Conservation (phyloP, 345 rosid genomes). For the Bretschneidera sinensis region DNA sequence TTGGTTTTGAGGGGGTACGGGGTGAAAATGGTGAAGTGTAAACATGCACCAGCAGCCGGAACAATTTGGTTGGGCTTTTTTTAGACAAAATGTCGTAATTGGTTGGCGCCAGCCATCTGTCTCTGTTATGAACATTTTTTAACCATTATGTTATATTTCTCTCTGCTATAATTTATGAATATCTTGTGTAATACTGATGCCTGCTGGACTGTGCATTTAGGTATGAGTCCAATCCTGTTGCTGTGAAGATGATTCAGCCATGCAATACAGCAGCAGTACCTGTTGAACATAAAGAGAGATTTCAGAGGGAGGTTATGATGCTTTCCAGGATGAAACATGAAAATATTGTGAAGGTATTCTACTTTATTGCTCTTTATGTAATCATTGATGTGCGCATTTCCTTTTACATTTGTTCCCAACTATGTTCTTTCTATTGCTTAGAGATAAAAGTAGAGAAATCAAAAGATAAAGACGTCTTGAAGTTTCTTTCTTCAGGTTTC, state of each 20-base stretch:
- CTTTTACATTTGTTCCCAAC: no score
- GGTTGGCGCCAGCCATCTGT: background rate
- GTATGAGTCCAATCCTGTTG: slow-evolving; percentile 32
- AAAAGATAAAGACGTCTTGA: background rate
- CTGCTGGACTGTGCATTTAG: slow-evolving; percentile 18
- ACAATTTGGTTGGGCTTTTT: no score
- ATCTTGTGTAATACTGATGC: slow-evolving; percentile 8
- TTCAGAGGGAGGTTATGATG: slow-evolving; percentile 52
- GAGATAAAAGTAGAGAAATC: background rate
- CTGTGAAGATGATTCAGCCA: slow-evolving; percentile 51
- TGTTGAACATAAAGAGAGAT: slow-evolving; percentile 31
- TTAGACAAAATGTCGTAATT: no score
- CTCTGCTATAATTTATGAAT: no score
- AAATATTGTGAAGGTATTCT: slow-evolving; percentile 48
- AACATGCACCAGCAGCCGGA: background rate
- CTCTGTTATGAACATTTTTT: no score
- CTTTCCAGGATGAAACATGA: slow-evolving; percentile 43
- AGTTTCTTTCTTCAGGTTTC: no score
- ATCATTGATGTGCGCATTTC: no score
- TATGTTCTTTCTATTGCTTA: no score
- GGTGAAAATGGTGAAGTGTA: background rate
- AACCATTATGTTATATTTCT: no score
- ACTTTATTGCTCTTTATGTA: background rate
- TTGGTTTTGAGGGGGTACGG: background rate
- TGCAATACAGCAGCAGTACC: slow-evolving; percentile 24